These are phyloP conservation scores for Carex sylvatica DNA, from an alignment of 202 grass and related monocot genomes.

Conservation along the genomic window DNA sequence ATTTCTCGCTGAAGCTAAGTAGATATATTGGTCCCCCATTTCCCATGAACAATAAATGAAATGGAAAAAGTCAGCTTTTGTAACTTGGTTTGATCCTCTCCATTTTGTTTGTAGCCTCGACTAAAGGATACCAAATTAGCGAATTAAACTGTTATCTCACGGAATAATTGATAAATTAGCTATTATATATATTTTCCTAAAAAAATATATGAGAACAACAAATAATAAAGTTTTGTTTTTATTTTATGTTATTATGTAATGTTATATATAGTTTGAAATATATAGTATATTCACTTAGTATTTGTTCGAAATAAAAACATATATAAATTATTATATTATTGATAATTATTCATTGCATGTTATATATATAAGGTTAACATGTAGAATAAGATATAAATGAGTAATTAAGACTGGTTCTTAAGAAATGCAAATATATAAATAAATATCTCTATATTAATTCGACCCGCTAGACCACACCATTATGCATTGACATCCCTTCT, in stretches of 20 bases:
- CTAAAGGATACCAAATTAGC: background rate
- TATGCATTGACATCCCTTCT: background rate
- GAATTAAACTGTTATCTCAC: no score
- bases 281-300: background rate
- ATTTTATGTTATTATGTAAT: background rate
- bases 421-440: background rate
- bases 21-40: slow-evolving; percentile 1
- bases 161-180: no score
- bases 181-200: background rate
- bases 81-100: background rate
- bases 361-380: background rate
- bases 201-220: background rate
- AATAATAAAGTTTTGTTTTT: background rate
- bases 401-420: background rate
- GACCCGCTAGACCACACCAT: background rate
- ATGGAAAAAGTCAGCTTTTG: slow-evolving; percentile 12
- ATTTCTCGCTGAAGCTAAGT: background rate
- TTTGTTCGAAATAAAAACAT: background rate
- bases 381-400: no score
- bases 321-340: background rate
- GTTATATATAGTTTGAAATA: background rate
- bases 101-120: background rate
- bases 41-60: slow-evolving; percentile 26
- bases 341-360: background rate
- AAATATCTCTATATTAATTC: background rate